These are phyloP conservation scores for Diutina scorzettiae DNA, from an alignment of 1,139 yeast genomes.

Conservation along the genomic window DNA sequence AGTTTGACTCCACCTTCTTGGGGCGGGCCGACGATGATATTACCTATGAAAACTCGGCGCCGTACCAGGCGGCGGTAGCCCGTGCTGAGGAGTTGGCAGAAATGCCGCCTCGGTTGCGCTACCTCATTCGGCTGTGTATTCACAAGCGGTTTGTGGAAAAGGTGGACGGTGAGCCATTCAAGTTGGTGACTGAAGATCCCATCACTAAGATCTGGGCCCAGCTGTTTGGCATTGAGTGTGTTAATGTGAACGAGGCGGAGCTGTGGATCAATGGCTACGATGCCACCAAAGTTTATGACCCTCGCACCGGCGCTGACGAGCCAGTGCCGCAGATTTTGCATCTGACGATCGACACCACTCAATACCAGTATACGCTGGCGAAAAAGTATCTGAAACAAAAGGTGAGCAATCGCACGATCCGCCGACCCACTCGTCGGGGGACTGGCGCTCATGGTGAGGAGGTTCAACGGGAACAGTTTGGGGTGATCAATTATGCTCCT, in stretches of 20 bases:
- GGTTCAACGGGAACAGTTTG: constrained; percentile 22
- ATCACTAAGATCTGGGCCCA: constrained; percentile 42
- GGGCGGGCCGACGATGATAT: constrained; percentile 11
- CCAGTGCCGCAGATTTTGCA: constrained; percentile 21
- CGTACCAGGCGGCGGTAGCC: constrained; percentile 18
- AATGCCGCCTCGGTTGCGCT: constrained; percentile 38
- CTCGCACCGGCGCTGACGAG: constrained; percentile 12
- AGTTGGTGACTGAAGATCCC: constrained; percentile 42
- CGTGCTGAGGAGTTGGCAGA: constrained; percentile 26
- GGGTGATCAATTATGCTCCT: constrained; percentile 40
- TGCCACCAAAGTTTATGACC: constrained; percentile 17
- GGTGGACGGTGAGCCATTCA: constrained; percentile 21
- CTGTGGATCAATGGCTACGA: constrained; percentile 27
- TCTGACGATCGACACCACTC: constrained; percentile 27
- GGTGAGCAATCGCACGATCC: neutral
- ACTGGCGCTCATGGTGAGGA: neutral
- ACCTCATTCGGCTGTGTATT: constrained; percentile 38
- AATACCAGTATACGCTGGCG: constrained; percentile 15
- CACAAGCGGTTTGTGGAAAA: constrained; percentile 30
- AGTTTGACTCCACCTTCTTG: constrained; percentile 19
- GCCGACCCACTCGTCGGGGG: neutral
- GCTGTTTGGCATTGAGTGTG: constrained; percentile 39
- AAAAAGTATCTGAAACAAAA: neutral
- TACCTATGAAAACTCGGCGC: constrained; percentile 22
- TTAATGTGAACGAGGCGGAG: constrained; percentile 44